These are phyloP conservation scores for Rhododendron kiyosumense DNA, from an alignment of 148 eudicot species.

Conservation along the genomic window DNA sequence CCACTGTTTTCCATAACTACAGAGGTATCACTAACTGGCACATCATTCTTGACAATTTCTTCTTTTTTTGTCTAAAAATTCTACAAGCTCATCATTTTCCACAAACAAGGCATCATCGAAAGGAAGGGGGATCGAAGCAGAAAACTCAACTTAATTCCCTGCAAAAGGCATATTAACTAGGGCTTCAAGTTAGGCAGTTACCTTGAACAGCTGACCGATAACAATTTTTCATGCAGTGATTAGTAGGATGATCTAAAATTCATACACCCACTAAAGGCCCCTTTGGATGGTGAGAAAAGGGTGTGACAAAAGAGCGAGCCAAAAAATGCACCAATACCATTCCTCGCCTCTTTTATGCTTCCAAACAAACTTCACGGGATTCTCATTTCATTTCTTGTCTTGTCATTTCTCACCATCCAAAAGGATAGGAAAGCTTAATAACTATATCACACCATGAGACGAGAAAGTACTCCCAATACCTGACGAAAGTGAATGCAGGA, in stretches of 20 bases:
- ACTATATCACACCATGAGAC: background rate
- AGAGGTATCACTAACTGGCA: background rate
- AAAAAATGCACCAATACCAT: background rate
- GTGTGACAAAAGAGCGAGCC: background rate
- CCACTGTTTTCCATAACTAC: background rate
- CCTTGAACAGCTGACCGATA: background rate
- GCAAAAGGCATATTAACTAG: background rate
- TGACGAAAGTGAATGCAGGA: background rate
- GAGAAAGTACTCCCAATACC: background rate
- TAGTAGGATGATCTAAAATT: background rate
- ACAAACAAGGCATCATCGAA: background rate
- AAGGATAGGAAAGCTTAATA: background rate
- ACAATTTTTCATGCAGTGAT: background rate
- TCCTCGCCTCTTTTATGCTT: background rate
- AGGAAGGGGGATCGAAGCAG: background rate
- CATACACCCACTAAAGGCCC: background rate
- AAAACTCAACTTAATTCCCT: background rate
- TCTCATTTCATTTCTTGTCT: background rate
- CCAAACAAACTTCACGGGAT: background rate
- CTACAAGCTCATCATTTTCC: background rate
- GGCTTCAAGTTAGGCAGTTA: background rate
- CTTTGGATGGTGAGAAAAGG: background rate
- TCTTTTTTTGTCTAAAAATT: background rate
- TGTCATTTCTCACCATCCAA: constrained; percentile 2
- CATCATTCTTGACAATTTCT: background rate